Evolutionary conservation across 345 rosid genomes (phyloP), one percentile per base, ranked within the genome.

Genomic region (Fremontodendron californicum): DNA sequence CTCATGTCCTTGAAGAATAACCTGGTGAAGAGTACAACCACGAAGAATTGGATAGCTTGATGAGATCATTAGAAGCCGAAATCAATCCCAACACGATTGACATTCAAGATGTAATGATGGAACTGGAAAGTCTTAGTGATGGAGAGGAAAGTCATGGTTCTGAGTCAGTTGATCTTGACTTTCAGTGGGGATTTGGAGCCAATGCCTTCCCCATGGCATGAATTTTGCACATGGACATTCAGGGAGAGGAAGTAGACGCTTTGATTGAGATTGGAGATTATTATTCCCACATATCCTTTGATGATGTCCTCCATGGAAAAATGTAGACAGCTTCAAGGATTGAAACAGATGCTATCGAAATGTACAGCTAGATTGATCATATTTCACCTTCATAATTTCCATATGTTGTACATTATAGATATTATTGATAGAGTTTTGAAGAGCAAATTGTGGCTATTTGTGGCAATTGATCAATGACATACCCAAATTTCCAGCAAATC

Each of bases 21-120:
- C n/a, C n/a, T n/a, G n/a, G 19, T 29, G 90, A 86, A 33, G 86
- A 79, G 6, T 75, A 63, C 42, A 86, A 83, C 27, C 88, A 84
- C 25, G 90, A 87, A 71, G 83, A 78, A n/a, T n/a, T n/a, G n/a
- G n/a, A n/a, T n/a, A n/a, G n/a, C n/a, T n/a, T n/a, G n/a, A n/a
- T n/a, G n/a, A 84, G 78, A 52, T 87, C 92, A 7, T 67, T 87
- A 29, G 89, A 86, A 73, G 87, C 87, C 12, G 92, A 87, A 85
- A 84, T 87, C 74, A 79, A 84, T 76, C 76, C 61, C 37, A 78
- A 70, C 65, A 35, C 16, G 57, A 19, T 49, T 18, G 80, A 79
- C 8, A 68, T 48, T 2, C 3, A 43, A 9, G 75, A 45, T 68
- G 29, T 12, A 8, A 10, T 29, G 2, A 69, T 31, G 67, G 69